Conservation (phyloP, 768 basidiomycete species). For the Royoungia palumana region DNA sequence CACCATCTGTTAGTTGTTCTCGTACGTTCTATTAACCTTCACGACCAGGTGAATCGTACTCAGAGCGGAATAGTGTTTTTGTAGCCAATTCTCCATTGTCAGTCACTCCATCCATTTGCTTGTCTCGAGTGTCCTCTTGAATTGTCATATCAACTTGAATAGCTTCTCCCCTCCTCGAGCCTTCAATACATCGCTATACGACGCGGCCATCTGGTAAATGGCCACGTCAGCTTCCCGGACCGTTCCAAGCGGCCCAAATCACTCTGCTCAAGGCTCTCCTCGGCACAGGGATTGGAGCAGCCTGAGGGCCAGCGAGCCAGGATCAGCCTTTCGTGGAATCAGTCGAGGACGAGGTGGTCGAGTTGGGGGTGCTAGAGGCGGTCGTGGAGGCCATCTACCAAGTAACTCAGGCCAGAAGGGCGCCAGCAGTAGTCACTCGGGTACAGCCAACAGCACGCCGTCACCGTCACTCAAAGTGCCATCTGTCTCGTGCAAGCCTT, state of each 20-base stretch:
- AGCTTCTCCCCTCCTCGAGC: constrained; percentile 7
- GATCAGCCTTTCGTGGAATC: constrained; percentile 46
- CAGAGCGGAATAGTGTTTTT: neutral
- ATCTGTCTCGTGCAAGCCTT: constrained; percentile 16
- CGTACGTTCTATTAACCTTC: neutral
- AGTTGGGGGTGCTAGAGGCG: constrained; percentile 24
- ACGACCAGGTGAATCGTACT: neutral
- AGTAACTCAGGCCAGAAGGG: constrained; percentile 21
- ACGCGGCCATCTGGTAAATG: constrained; percentile 31
- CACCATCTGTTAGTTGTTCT: neutral
- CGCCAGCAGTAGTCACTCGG: constrained; percentile 18
- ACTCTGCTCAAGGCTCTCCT: constrained; percentile 29
- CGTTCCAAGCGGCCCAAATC: constrained; percentile 24
- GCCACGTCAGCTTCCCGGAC: constrained; percentile 38
- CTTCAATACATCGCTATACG: neutral
- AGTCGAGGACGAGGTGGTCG: constrained; percentile 38
- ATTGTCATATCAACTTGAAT: neutral
- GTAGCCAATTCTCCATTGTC: constrained; percentile 7
- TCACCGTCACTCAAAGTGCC: constrained; percentile 17
- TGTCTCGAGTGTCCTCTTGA: constrained; percentile 12
- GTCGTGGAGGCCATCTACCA: constrained; percentile 30
- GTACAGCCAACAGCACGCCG: constrained; percentile 17
- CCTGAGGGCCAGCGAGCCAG: constrained; percentile 41
- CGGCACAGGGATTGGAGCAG: constrained; percentile 42
- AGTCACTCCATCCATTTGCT: constrained; percentile 1